A percentile compares a stretch with the other conserved stretches of the same genome.
Conservation (phyloP, 495 filamentous ascomycete genomes). For the Penicillium taxi region DNA sequence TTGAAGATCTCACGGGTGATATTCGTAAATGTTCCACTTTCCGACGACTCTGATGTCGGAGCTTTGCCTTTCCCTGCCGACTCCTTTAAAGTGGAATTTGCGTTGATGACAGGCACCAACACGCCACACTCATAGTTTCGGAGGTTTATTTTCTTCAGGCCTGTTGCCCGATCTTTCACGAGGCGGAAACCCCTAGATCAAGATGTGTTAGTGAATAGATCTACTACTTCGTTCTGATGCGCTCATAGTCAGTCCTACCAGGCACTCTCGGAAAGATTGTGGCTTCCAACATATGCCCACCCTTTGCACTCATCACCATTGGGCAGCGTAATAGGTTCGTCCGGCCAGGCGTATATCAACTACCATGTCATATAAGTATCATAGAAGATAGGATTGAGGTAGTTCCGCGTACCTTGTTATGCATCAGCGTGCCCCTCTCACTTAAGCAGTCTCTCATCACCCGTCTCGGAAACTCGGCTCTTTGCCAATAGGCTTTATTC, state of each 20-base stretch:
- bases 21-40: neutral
- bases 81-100: neutral
- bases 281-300: slow-evolving; percentile 88
- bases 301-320: slow-evolving; percentile 26
- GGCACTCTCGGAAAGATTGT: slow-evolving; percentile 85
- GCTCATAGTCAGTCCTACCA: slow-evolving; percentile 53
- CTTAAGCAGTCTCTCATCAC: slow-evolving; percentile 70
- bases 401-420: slow-evolving; percentile 57
- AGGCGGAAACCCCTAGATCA: slow-evolving; percentile 61
- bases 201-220: neutral
- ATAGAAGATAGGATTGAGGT: neutral
- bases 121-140: slow-evolving; percentile 98
- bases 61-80: neutral
- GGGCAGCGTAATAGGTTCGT: slow-evolving; percentile 22
- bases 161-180: slow-evolving; percentile 54
- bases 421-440: slow-evolving; percentile 64
- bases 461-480: slow-evolving; percentile 56
- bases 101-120: slow-evolving; percentile 45
- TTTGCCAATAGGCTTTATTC: slow-evolving; percentile 57
- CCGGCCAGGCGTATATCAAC: slow-evolving; percentile 58
- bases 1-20: slow-evolving; percentile 40
- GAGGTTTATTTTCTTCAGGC: slow-evolving; percentile 65
- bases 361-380: slow-evolving; percentile 17
- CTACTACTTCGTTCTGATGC: no score
- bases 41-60: neutral